phyloP scores from a whole-genome alignment of 1,139 yeast species.

The Geotrichum histeridarum region DNA sequence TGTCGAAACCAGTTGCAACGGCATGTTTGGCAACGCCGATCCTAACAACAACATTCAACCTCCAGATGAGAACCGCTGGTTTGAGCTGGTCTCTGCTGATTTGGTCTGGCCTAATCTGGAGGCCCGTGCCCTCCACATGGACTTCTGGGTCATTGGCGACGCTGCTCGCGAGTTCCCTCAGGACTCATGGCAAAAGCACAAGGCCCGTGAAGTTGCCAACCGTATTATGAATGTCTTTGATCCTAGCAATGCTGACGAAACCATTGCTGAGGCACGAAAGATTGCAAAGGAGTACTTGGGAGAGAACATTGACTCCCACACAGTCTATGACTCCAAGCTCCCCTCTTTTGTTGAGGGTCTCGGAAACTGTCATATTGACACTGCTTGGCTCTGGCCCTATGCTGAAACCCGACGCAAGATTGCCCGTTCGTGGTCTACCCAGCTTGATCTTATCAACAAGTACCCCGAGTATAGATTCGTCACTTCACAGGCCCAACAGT shows the following conservation, averaged over 20 bases:
- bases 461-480: conserved; percentile 93
- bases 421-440: conserved; percentile 94
- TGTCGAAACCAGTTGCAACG: conserved; percentile 88
- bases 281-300: conserved; percentile 67
- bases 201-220: conserved; percentile 72
- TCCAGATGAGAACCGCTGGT: conserved; percentile 63
- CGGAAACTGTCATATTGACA: conserved; percentile 95
- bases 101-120: conserved; percentile 74
- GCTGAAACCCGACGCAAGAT: conserved; percentile 90
- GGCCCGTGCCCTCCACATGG: conserved; percentile 72
- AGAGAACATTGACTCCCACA: conserved; percentile 52
- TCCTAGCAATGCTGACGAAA: conserved; percentile 41
- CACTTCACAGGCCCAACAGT: conserved; percentile 95
- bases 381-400: conserved; percentile 98
- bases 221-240: conserved; percentile 80
- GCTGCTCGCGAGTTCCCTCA: conserved; percentile 82
- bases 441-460: conserved; percentile 72
- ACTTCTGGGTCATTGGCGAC: conserved; percentile 84
- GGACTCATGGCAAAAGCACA: conserved; percentile 74
- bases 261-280: conserved; percentile 59
- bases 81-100: conserved; percentile 64
- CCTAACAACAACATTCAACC: conserved; percentile 58
- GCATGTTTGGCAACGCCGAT: conserved; percentile 81
- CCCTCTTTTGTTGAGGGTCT: conserved; percentile 57
- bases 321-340: conserved; percentile 47